These are phyloP conservation scores for Theobroma cacao DNA, from an alignment of 345 rosid species.

Conservation along the genomic window DNA sequence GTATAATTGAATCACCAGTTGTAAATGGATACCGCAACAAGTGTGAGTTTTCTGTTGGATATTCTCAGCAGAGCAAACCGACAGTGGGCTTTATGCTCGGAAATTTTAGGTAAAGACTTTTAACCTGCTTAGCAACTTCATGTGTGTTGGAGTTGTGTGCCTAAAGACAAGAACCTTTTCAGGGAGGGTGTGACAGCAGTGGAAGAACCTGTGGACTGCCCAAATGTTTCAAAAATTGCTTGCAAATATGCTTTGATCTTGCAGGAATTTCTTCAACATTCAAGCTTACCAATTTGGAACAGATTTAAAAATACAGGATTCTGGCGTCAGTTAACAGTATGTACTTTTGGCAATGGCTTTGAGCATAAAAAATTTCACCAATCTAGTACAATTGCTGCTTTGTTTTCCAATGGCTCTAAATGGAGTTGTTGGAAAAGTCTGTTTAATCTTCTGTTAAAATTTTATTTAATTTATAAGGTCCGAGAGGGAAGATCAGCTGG, in stretches of 20 bases:
- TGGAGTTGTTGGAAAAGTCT: neutral
- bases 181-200: constrained; percentile 98
- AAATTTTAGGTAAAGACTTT: constrained; percentile 68
- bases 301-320: constrained; percentile 82
- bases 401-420: neutral
- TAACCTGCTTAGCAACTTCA: constrained; percentile 7
- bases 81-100: constrained; percentile 94
- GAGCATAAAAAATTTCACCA: neutral
- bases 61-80: constrained; percentile 71
- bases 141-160: constrained; percentile 12
- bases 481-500: constrained; percentile 81
- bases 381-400: neutral
- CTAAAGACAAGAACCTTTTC: constrained; percentile 25
- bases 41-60: constrained; percentile 84
- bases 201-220: constrained; percentile 84
- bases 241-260: constrained; percentile 71
- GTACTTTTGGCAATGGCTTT: constrained; percentile 21
- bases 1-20: constrained; percentile 80
- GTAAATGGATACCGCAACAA: constrained; percentile 89
- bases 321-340: constrained; percentile 95
- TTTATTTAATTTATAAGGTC: constrained; percentile 46
- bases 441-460: neutral
- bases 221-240: constrained; percentile 79
- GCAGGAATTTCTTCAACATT: constrained; percentile 70
- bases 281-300: constrained; percentile 84